Conservation (phyloP, 2,329 filamentous ascomycete genomes). For the Sporothrix protearum region DNA sequence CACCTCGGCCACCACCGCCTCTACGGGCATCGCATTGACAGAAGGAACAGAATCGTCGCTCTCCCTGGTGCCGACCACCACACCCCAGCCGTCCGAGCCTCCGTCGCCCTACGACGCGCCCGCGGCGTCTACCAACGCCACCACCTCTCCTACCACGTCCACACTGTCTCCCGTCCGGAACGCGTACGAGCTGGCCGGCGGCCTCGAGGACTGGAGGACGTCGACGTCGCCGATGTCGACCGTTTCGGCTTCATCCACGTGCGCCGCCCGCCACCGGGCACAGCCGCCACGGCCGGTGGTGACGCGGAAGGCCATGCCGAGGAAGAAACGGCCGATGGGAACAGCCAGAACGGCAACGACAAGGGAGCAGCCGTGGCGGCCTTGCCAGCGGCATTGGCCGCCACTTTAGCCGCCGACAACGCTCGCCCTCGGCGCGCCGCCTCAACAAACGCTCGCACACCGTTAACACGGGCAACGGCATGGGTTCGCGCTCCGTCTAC, state of each 20-base stretch:
- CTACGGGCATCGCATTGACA: conserved; percentile 11
- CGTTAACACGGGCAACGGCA: conserved; percentile 37
- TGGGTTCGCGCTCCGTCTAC: conserved; percentile 56
- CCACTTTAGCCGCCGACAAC: conserved; percentile 2
- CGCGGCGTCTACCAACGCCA: not conserved
- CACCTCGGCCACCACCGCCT: conserved; percentile 12
- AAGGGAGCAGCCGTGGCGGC: not conserved
- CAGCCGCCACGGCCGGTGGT: conserved; percentile 26
- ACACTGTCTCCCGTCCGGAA: conserved; percentile 21
- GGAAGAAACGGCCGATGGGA: conserved; percentile 40
- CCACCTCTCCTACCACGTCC: not conserved
- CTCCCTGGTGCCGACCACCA: not conserved
- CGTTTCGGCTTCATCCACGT: conserved; percentile 64
- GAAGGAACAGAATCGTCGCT: conserved; percentile 19
- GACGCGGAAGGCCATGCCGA: conserved; percentile 41
- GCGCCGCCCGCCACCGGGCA: conserved; percentile 41
- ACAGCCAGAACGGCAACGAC: conserved; percentile 32
- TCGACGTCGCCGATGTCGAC: conserved; percentile 60
- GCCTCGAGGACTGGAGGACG: conserved; percentile 64
- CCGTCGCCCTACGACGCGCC: not conserved
- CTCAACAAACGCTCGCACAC: not conserved
- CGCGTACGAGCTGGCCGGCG: conserved; percentile 52
- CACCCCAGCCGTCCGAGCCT: not conserved
- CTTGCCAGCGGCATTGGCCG: conserved; percentile 5
- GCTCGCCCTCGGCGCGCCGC: not conserved